phyloP scores from a whole-genome alignment of 192 early-diverging fungal genomes.

The Coemansia sp. region DNA sequence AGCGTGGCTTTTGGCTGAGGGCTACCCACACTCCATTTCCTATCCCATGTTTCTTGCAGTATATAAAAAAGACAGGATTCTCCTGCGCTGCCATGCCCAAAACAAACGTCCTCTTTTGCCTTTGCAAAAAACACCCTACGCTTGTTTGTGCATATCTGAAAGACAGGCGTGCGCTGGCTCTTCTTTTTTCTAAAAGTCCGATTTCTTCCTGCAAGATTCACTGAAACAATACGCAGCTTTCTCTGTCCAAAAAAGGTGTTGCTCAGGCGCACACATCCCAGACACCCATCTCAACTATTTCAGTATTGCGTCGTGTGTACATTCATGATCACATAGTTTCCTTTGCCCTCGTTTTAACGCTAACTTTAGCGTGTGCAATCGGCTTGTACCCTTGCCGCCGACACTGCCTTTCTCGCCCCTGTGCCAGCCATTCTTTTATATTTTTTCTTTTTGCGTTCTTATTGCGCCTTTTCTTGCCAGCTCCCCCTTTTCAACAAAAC shows the following conservation, averaged over 20 bases:
- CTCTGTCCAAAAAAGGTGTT: not conserved
- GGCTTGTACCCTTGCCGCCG: not conserved
- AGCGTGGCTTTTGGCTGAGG: not conserved
- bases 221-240: not conserved
- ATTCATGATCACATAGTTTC: not conserved
- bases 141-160: not conserved
- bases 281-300: not conserved
- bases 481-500: slow-evolving; percentile 4
- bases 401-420: not conserved
- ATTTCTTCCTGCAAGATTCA: not conserved
- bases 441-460: slow-evolving; percentile 10
- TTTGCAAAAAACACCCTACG: not conserved
- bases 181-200: not conserved
- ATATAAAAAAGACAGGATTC: not conserved
- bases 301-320: not conserved
- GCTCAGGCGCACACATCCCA: not conserved
- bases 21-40: not conserved
- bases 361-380: not conserved
- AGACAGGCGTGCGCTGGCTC: not conserved
- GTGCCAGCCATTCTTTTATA: slow-evolving; percentile 9
- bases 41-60: not conserved
- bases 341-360: not conserved
- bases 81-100: not conserved
- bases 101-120: not conserved
- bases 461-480: slow-evolving; percentile 4